A percentile compares a stretch with the other conserved stretches of the same genome.
Evolutionary conservation across 768 basidiomycete genomes (phyloP).

Genomic region (Pulveroboletus ravenelii): DNA sequence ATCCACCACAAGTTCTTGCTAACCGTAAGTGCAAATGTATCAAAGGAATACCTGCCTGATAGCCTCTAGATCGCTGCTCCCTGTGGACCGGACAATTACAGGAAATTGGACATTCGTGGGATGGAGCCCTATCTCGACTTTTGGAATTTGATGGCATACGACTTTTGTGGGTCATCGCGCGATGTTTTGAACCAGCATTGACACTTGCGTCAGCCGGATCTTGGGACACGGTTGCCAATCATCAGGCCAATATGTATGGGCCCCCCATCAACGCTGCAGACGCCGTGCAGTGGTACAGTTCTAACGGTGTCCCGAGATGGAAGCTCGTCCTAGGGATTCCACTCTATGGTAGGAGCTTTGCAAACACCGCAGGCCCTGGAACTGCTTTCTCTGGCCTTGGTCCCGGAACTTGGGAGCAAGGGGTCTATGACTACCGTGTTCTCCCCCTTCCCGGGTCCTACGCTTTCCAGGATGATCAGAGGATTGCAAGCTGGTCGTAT

Average conservation of each 20-base stretch:
- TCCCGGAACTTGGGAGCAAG: conserved; percentile 85
- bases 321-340: conserved; percentile 92
- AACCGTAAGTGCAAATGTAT: conserved; percentile 49
- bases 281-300: conserved; percentile 66
- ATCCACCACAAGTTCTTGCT: conserved; percentile 63
- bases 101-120: conserved; percentile 68
- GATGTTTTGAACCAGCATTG: conserved; percentile 5
- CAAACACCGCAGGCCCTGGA: conserved; percentile 80
- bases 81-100: conserved; percentile 83
- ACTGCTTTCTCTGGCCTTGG: conserved; percentile 77
- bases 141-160: conserved; percentile 98
- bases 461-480: conserved; percentile 58
- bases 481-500: conserved; percentile 80
- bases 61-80: conserved; percentile 77
- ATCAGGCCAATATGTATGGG: conserved; percentile 85
- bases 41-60: neutral
- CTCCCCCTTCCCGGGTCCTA: conserved; percentile 75
- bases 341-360: conserved; percentile 89
- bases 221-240: conserved; percentile 65
- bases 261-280: conserved; percentile 58
- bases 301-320: conserved; percentile 63
- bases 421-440: conserved; percentile 89
- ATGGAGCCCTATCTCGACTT: conserved; percentile 91
- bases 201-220: conserved; percentile 54
- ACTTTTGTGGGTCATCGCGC: conserved; percentile 53